These are phyloP conservation scores for Sarocladiaceae sp. DNA, from an alignment of 2,329 filamentous ascomycete species.

Conservation along the genomic window DNA sequence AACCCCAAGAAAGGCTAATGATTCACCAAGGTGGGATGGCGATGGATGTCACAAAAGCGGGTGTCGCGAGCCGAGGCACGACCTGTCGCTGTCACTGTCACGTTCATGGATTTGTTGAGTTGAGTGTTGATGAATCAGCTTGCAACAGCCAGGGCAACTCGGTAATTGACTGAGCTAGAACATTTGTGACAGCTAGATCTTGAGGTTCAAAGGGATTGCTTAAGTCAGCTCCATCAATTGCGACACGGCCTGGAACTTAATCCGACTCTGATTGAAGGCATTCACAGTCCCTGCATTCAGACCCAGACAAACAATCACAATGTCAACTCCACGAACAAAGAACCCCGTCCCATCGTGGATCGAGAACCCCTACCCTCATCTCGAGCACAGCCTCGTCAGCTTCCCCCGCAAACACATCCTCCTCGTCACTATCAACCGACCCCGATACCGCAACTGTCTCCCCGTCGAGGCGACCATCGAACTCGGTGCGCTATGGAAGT, in stretches of 20 bases:
- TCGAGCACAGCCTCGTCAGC: constrained; percentile 27
- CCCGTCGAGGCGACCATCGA: constrained; percentile 28
- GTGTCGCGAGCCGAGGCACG: background rate
- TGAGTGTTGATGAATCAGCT: background rate
- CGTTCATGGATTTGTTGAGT: too few relatives aligned
- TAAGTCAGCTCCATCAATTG: too few relatives aligned
- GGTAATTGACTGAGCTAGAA: background rate
- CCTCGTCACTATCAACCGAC: constrained; percentile 40
- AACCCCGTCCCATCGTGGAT: constrained; percentile 29
- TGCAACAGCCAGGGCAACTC: background rate
- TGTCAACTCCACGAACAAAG: constrained; percentile 20
- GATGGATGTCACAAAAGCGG: constrained; percentile 3
- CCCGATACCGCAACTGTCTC: constrained; percentile 37
- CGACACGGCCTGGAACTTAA: too few relatives aligned
- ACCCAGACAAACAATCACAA: too few relatives aligned
- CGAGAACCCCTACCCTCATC: constrained; percentile 24
- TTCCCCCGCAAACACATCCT: constrained; percentile 38
- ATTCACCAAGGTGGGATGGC: background rate
- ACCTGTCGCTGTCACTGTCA: background rate
- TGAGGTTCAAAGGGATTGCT: background rate
- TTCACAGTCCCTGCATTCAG: too few relatives aligned
- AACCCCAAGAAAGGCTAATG: background rate
- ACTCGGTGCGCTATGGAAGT: constrained; percentile 42
- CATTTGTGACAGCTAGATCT: background rate
- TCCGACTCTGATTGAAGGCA: too few relatives aligned